phyloP scores from a whole-genome alignment of 192 early-diverging fungal genomes.

The Geranomyces variabilis region DNA sequence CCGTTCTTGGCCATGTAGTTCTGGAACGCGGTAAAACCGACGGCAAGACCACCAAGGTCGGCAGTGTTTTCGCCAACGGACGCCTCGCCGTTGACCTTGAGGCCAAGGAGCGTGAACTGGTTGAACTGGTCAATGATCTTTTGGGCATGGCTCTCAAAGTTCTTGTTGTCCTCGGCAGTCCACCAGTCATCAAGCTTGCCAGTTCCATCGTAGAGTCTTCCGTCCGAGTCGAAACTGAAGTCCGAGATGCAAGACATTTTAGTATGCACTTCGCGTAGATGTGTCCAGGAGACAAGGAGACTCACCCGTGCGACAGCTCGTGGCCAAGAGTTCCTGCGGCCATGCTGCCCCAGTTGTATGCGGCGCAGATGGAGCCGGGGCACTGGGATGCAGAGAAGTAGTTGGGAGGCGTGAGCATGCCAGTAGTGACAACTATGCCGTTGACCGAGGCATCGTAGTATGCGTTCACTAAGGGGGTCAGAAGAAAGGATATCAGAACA shows the following conservation, averaged over 20 bases:
- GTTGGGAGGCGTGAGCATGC: conserved; percentile 44
- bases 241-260: too few relatives aligned
- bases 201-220: conserved; percentile 31
- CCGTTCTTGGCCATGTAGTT: conserved; percentile 10
- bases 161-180: conserved; percentile 23
- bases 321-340: conserved; percentile 42
- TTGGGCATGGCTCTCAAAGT: conserved; percentile 28
- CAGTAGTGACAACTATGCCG: conserved; percentile 42
- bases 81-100: conserved; percentile 22
- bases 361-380: not conserved
- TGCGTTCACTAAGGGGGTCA: too few relatives aligned
- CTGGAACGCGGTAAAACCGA: not conserved
- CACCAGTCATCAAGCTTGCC: conserved; percentile 46
- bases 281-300: too few relatives aligned
- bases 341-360: conserved; percentile 42
- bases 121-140: not conserved
- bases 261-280: too few relatives aligned
- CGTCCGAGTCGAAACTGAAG: conserved; percentile 39
- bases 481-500: too few relatives aligned
- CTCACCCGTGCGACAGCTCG: conserved; percentile 47
- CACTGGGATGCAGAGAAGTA: conserved; percentile 7
- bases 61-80: conserved; percentile 46
- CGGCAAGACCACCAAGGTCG: conserved; percentile 40
- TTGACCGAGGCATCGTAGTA: conserved; percentile 38
- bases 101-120: not conserved